phyloP scores from a whole-genome alignment of 2,329 filamentous ascomycete genomes.

The Fusarium multiceps region DNA sequence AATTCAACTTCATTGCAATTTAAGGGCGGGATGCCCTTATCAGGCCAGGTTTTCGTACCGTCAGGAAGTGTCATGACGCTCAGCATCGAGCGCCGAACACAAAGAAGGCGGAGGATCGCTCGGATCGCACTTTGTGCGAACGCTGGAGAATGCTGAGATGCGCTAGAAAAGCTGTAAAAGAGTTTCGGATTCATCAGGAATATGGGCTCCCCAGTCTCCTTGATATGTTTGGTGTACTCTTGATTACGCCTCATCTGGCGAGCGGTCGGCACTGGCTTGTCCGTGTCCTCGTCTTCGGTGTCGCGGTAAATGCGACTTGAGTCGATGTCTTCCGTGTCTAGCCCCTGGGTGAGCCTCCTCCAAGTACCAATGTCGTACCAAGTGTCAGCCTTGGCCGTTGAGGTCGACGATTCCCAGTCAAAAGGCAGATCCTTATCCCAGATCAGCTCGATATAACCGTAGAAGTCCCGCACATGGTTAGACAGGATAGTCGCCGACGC shows the following conservation, averaged over 20 bases:
- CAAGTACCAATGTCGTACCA: background rate
- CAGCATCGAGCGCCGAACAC: background rate
- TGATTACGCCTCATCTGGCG: background rate
- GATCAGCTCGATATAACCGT: background rate
- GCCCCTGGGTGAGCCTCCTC: background rate
- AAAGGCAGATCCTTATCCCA: background rate
- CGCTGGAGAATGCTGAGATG: background rate
- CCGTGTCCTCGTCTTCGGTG: background rate
- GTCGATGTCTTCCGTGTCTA: background rate
- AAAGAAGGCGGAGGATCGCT: background rate
- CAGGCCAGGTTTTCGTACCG: background rate
- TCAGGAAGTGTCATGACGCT: background rate
- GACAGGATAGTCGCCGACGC: background rate
- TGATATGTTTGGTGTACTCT: background rate
- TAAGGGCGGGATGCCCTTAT: background rate
- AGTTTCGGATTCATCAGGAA: background rate
- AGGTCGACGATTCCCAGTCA: background rate
- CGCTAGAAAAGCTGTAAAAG: background rate
- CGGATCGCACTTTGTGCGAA: background rate
- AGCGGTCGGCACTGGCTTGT: background rate
- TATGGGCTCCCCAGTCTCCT: background rate
- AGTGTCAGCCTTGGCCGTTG: background rate
- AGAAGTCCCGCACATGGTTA: background rate
- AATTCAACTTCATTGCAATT: background rate
- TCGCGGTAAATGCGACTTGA: background rate